Conservation (phyloP, 2,329 filamentous ascomycete genomes). For the Penicillium hordei region DNA sequence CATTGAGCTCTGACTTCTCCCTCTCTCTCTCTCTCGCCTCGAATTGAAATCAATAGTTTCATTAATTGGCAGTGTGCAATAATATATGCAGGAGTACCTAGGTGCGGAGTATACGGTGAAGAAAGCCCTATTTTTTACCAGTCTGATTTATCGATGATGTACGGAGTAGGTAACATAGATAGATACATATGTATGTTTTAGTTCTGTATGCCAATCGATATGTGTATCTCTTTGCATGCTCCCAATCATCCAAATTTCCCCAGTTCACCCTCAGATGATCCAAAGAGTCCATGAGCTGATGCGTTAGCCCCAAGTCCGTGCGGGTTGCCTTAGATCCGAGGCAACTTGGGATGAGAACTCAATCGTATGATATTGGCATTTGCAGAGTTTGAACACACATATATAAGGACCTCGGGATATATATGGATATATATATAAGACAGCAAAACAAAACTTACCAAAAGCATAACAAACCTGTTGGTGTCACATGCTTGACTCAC, state of each 20-base stretch:
- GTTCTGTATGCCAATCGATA: not conserved
- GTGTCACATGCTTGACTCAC: constrained; percentile 15
- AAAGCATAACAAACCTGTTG: not conserved
- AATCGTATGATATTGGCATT: constrained; percentile 2
- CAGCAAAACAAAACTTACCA: not conserved
- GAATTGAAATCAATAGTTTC: not conserved
- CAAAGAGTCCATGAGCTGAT: not conserved
- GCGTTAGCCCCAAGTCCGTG: constrained; percentile 4
- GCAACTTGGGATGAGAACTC: not conserved
- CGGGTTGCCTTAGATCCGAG: constrained; percentile 2
- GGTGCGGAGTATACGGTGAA: not conserved
- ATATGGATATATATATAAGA: not conserved
- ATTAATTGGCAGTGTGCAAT: not conserved
- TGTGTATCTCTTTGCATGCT: not conserved
- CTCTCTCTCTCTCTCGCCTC: not conserved
- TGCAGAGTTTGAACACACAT: not conserved
- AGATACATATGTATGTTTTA: not conserved
- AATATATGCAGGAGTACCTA: not conserved
- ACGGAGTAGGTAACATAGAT: not conserved
- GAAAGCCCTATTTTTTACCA: not conserved
- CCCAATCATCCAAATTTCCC: not conserved
- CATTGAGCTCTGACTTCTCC: not conserved
- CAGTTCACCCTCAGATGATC: not conserved
- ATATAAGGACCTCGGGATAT: not conserved
- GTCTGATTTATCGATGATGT: too few species aligned